Evolutionary conservation across 495 filamentous ascomycete genomes (phyloP), one percentile per base, ranked within the genome.

Genomic region (Xylaria grammica): DNA sequence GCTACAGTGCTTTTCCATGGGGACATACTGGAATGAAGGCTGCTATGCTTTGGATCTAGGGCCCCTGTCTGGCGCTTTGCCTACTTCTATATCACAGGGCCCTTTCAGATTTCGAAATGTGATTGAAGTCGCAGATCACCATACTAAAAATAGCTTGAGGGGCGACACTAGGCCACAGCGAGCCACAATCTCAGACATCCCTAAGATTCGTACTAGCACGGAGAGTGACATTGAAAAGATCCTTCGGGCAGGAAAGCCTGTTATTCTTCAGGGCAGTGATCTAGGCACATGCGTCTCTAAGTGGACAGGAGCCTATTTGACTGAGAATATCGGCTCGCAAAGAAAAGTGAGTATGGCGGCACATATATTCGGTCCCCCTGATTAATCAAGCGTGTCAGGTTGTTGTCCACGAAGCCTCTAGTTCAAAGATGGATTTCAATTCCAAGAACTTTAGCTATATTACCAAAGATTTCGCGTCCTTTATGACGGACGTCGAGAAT

Each of bases 371-470:
- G 29, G 17, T 36, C 32, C 22, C n/a, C n/a, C 8, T 49, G 58
- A 40, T 59, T 64, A 73, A 69, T 54, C 57, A 65, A 48, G 59
- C 72, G 49, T 49, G n/a, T n/a, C 62, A 90, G 86, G 84, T 95
- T 13, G 79, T 91, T 10, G 85, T 93, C 13, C 92, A 97, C 68
- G 81, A 88, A 45, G 85, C 89, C 4, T 72, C 79, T 45, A 84
- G 79, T 34, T 78, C 83, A 38, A 80, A 81, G 17, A 92, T 97
- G 91, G 88, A 90, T 65, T 96, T 97, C 69, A 87, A 87, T 56
- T 72, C 77, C 22, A 96, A 94, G 77, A 96, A 96, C 75, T 97
- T 96, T 73, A 72, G 75, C 22, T 97, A 96, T 69, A 77, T 81
- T 22, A 91, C 85, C 11, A 90, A 88, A 63, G 63, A 75, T 8